Conservation (phyloP, 768 basidiomycete species). For the Hortiboletus flavorubellus region DNA sequence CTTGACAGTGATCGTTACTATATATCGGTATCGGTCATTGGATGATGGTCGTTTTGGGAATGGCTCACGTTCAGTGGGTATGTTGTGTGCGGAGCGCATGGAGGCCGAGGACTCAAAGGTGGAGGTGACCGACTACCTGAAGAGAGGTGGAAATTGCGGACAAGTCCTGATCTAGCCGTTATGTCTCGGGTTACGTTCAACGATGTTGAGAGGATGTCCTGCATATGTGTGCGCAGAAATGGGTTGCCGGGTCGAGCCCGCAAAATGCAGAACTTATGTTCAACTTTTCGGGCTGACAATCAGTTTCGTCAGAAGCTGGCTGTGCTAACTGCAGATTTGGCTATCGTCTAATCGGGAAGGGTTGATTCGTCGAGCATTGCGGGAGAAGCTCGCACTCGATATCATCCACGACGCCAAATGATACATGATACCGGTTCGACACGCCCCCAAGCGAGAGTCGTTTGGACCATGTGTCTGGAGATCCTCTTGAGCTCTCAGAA, state of each 20-base stretch:
- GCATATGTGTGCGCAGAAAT: not conserved
- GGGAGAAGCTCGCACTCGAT: no score
- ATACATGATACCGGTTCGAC: no score
- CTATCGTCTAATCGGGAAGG: no score
- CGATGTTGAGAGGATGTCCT: not conserved
- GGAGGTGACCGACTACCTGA: not conserved
- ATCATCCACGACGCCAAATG: no score
- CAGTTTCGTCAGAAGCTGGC: not conserved
- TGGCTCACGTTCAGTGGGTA: not conserved
- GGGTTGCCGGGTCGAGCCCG: no score
- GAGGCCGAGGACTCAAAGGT: not conserved
- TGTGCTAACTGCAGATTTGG: not conserved
- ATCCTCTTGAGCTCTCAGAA: no score
- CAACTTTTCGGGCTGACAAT: no score
- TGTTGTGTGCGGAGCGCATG: not conserved
- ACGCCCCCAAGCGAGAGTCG: no score
- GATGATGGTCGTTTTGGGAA: not conserved
- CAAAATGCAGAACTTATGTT: no score
- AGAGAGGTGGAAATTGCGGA: not conserved
- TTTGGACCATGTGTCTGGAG: no score
- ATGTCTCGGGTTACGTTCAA: not conserved
- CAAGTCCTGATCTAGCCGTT: not conserved
- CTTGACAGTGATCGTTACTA: not conserved
- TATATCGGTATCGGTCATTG: not conserved
- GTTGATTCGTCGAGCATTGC: no score